Percentiles rank a stretch among this genome's conserved stretches.
Conservation (phyloP, 352 stramenopile genomes). For the Phytophthora rubi region DNA sequence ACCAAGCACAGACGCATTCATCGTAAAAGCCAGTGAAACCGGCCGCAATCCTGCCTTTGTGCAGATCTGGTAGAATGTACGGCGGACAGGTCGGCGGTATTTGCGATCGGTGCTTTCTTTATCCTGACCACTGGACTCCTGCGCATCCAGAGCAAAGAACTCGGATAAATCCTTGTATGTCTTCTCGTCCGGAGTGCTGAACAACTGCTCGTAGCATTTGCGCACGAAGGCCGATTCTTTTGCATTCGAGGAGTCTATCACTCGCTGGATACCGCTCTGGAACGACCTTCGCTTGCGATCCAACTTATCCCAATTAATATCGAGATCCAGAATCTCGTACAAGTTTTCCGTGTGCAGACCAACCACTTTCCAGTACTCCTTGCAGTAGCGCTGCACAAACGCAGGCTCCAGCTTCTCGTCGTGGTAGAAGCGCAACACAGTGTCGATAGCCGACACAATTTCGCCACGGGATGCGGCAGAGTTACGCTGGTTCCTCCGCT, state of each 20-base stretch:
- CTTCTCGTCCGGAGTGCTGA: constrained; percentile 78
- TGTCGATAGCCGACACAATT: constrained; percentile 90
- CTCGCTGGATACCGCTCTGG: constrained; percentile 69
- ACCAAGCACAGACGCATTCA: constrained; percentile 86
- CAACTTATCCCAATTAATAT: constrained; percentile 90
- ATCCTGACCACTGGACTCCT: constrained; percentile 61
- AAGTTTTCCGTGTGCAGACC: constrained; percentile 80
- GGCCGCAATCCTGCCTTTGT: constrained; percentile 81
- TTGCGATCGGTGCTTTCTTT: constrained; percentile 60
- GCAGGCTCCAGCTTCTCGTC: constrained; percentile 89
- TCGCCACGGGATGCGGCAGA: constrained; percentile 73
- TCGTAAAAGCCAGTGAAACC: constrained; percentile 80
- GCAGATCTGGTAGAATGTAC: constrained; percentile 91
- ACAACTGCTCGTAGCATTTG: constrained; percentile 83
- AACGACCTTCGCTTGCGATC: constrained; percentile 84
- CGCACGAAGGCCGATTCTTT: constrained; percentile 86
- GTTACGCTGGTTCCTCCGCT: constrained; percentile 54
- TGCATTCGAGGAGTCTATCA: constrained; percentile 67
- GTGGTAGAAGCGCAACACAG: constrained; percentile 88
- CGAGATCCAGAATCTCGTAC: constrained; percentile 88
- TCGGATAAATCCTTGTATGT: constrained; percentile 87
- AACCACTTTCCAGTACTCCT: constrained; percentile 91
- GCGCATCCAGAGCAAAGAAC: constrained; percentile 82
- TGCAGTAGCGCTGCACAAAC: constrained; percentile 91
- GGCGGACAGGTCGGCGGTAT: constrained; percentile 77